Base-by-base conservation (phyloP, 768 basidiomycete species). In the Xerocomus potaroensis region DNA sequence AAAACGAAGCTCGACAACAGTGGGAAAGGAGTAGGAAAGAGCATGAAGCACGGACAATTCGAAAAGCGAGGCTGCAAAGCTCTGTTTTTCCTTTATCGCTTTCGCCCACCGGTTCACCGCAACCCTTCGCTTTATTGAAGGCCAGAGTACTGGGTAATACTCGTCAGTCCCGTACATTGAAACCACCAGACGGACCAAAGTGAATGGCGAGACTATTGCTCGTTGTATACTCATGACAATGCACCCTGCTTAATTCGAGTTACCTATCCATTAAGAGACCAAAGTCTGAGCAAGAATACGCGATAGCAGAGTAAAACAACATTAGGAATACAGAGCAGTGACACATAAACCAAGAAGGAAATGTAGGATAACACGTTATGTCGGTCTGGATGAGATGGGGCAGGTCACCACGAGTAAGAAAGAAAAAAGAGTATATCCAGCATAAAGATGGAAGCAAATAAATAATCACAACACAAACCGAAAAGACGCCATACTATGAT, bases 231-330 rank as follows among this genome's bases (percentile, higher is more conserved):
- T 62, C 37, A 37, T 34, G 29, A 47, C 57, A 50, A n/a, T 35
- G 40, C 46, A 45, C 15, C 44, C 16, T 48, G 36, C 39, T 47
- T 46, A 43, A 47, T 31, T 51, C 27, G 33, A 53, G 43, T 51
- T 54, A 53, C 39, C 46, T 51, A 61, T 65, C 61, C 61, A 63
- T 64, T 62, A 61, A 60, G 18, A 64, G 58, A 60, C 63, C 45
- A 50, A 50, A 43, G 63, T 61, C 64, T 65, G 66, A 67, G 53
- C 65, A 67, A 68, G 65, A 61, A 63, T 64, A 61, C 55, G 64
- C 72, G 77, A 80, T 73, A 80, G 77, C 80, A 70, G 65, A 66
- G 51, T 69, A 72, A 62, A 78, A 80, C 76, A 79, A 80, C 78
- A 78, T 67, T 75, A 77, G 51, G 63, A 75, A 71, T 77, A 77